Percentiles rank a stretch among this genome's conserved stretches.
Evolutionary conservation across 148 eudicot species (phyloP).

Genomic region (Arbutus unedo): DNA sequence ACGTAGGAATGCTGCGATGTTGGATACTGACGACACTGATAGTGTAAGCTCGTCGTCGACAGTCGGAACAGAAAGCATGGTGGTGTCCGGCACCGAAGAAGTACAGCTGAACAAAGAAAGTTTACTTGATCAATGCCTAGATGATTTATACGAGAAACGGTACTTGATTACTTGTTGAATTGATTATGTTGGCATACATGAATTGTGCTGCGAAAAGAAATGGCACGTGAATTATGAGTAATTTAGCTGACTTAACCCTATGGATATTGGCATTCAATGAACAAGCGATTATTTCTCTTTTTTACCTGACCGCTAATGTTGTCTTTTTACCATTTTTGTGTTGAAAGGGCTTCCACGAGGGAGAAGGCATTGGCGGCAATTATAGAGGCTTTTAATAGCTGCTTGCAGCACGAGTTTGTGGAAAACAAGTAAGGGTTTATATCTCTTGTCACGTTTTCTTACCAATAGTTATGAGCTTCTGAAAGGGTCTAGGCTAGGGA

Average conservation of each 20-base stretch:
- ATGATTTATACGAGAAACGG: slow-evolving; percentile 85
- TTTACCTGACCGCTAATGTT: not conserved
- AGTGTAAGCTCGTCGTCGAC: slow-evolving; percentile 79
- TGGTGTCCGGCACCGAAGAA: slow-evolving; percentile 46
- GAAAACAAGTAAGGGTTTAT: slow-evolving; percentile 67
- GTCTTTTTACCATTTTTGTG: not conserved
- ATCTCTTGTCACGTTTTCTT: not conserved
- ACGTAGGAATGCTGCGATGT: slow-evolving; percentile 68
- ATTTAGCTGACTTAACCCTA: not conserved
- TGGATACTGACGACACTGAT: slow-evolving; percentile 78
- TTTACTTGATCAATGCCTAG: slow-evolving; percentile 67
- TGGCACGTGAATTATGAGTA: not conserved
- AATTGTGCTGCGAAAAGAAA: not conserved
- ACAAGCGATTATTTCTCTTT: not conserved
- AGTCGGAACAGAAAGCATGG: slow-evolving; percentile 44
- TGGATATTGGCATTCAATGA: not conserved
- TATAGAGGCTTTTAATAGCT: slow-evolving; percentile 63
- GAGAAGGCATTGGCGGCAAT: slow-evolving; percentile 75
- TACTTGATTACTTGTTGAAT: slow-evolving; percentile 14
- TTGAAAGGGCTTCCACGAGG: slow-evolving; percentile 67
- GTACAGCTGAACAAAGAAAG: slow-evolving; percentile 49
- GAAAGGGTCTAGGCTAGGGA: not conserved
- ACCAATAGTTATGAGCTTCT: not conserved
- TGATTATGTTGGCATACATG: not conserved
- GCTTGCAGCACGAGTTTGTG: slow-evolving; percentile 70